Evolutionary conservation across 192 early-diverging fungal species (phyloP), one percentile per base, ranked within the genome.

Genomic region (Rhizophagus sp.): DNA sequence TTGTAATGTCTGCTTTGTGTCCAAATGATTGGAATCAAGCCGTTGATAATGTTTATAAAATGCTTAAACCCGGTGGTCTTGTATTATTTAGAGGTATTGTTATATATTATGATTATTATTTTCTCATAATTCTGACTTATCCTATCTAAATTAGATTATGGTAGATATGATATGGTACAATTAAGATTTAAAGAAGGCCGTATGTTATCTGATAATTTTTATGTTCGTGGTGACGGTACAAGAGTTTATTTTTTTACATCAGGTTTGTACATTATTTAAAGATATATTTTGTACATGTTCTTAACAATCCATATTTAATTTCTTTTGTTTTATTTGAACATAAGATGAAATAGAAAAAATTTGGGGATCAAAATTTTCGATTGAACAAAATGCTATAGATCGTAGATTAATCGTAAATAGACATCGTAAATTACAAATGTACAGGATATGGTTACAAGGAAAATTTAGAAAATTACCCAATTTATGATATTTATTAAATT

Each of bases 111-210:
- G 6, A 57, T 57, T 19, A 52, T 57, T 22, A 7, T 22, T 22
- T 57, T 22, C 17, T 19, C 15, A 19, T 57, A 57, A 22, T 57
- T 22, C 52, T 17, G 12, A 22, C 17, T 57, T 57, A 30, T 66
- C 27, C 13, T 27, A 7, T 82, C 97, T 75, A 95, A 97, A 83
- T 87, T 96, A 47, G 98, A 99, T 83, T 99, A 99, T 85, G 98
- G 95, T 19, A 86, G 97, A n/a, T 97, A 99, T 84, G 98, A 99
- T 84, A 89, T 97, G 82, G 96, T 97, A 19, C 98, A 99, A 85
- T 85, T 99, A 68, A 91, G 97, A 64, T 97, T 99, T 85, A 99
- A 99, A 83, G 87, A 93, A 24, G 94, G 93, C 57, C 89, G 96
- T 34, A 88, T 97, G 82, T 84, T 99, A 10, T 92, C 95, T 10